Conservation (phyloP, 2,329 filamentous ascomycete species). For the Stromatinia cepivora region DNA sequence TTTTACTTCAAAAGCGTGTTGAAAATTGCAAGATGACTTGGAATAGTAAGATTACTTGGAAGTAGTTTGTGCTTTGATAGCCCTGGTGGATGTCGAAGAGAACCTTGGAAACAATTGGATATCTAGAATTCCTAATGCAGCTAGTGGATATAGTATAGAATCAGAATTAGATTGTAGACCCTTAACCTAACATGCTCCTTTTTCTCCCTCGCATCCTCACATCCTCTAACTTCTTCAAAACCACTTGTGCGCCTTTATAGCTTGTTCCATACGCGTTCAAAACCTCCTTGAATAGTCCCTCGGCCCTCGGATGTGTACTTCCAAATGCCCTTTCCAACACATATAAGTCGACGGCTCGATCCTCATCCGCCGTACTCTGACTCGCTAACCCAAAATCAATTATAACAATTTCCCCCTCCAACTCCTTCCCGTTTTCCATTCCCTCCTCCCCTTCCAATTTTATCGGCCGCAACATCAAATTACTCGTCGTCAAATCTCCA, state of each 20-base stretch:
- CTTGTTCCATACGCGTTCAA: constrained; percentile 71
- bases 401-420: constrained; percentile 76
- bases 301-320: constrained; percentile 87
- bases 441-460: constrained; percentile 26
- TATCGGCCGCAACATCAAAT: constrained; percentile 72
- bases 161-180: constrained; percentile 18
- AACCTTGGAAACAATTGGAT: neutral
- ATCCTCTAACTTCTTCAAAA: constrained; percentile 82
- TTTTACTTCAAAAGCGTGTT: constrained; percentile 2
- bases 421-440: constrained; percentile 32
- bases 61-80: neutral
- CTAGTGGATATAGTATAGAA: neutral
- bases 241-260: constrained; percentile 72
- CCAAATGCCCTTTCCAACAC: constrained; percentile 93
- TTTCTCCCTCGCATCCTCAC: constrained; percentile 93
- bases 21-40: neutral
- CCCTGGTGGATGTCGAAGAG: neutral
- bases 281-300: constrained; percentile 72
- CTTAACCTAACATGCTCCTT: constrained; percentile 89
- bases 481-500: constrained; percentile 95
- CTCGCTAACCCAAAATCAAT: constrained; percentile 94
- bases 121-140: neutral
- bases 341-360: constrained; percentile 93
- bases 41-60: neutral
- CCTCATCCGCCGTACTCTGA: constrained; percentile 81